These are phyloP conservation scores for Pseudogymnoascus sp. DNA, from an alignment of 2,329 filamentous ascomycete species.

Conservation along the genomic window DNA sequence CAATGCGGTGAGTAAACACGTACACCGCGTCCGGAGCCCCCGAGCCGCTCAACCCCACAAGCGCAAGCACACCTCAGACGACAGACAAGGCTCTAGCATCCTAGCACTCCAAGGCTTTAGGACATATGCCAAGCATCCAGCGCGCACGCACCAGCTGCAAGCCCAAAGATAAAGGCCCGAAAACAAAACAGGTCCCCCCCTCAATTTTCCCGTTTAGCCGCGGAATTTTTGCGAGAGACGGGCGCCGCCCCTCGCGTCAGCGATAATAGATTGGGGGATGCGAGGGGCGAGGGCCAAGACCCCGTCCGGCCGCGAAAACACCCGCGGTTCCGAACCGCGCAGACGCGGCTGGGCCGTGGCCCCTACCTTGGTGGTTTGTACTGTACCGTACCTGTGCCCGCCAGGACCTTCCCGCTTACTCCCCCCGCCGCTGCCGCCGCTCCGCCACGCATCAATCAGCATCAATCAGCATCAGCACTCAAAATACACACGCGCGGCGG, in stretches of 20 bases:
- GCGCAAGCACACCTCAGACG: not conserved
- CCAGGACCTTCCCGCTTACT: not conserved
- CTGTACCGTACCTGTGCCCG: not conserved
- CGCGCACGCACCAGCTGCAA: not conserved
- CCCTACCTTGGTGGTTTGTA: not conserved
- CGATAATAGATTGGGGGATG: not conserved
- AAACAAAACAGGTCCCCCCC: not conserved
- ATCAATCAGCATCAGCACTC: not conserved
- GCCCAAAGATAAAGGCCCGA: not conserved
- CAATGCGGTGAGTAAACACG: not conserved
- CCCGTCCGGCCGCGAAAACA: not conserved
- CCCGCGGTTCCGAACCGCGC: not conserved
- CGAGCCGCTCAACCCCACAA: not conserved
- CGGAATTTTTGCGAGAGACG: not conserved
- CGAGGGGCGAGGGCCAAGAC: not conserved
- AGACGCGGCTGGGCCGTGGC: not conserved
- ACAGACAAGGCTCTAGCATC: not conserved
- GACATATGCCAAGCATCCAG: not conserved
- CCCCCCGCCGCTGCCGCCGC: not conserved
- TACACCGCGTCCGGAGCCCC: not conserved
- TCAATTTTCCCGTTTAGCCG: not conserved
- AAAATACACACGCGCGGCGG: conserved; percentile 1
- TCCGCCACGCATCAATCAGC: not conserved
- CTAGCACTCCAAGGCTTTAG: not conserved
- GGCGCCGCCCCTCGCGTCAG: not conserved